Percentiles rank a stretch among this genome's conserved stretches.
Conservation (phyloP, 169 alveolate genomes). For the Theileria orientalis region DNA sequence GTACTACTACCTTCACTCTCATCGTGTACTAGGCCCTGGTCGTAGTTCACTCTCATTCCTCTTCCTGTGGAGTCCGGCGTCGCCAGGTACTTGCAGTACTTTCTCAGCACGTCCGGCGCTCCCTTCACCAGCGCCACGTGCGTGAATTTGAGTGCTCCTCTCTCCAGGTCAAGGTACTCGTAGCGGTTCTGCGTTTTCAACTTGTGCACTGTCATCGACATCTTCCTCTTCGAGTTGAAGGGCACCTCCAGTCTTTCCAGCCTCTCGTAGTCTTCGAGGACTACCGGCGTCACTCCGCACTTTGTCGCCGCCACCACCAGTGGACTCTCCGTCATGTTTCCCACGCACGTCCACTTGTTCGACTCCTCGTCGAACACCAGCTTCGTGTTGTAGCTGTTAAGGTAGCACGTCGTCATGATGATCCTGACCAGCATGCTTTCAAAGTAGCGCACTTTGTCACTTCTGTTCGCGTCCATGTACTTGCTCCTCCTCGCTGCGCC, state of each 20-base stretch:
- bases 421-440: constrained; percentile 70
- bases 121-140: constrained; percentile 89
- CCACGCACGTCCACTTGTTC: constrained; percentile 66
- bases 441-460: constrained; percentile 21
- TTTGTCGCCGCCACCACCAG: constrained; percentile 88
- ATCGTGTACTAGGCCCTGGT: not conserved
- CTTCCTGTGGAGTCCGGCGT: constrained; percentile 8
- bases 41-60: constrained; percentile 7
- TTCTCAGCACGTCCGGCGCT: constrained; percentile 83
- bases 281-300: constrained; percentile 72
- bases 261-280: constrained; percentile 56
- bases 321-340: constrained; percentile 91
- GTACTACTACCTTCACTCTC: not conserved
- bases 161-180: constrained; percentile 55
- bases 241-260: constrained; percentile 82
- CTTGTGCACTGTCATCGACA: constrained; percentile 86
- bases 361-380: constrained; percentile 63
- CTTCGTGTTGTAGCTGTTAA: constrained; percentile 83
- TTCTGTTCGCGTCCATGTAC: not conserved
- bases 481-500: not conserved
- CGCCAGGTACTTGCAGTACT: constrained; percentile 30
- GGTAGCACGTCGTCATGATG: constrained; percentile 78
- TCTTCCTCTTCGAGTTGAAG: constrained; percentile 84
- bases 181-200: constrained; percentile 59
- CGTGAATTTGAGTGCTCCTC: constrained; percentile 50